These are phyloP conservation scores for Celoporthe dispersa DNA, from an alignment of 2,329 filamentous ascomycete genomes.

Conservation along the genomic window DNA sequence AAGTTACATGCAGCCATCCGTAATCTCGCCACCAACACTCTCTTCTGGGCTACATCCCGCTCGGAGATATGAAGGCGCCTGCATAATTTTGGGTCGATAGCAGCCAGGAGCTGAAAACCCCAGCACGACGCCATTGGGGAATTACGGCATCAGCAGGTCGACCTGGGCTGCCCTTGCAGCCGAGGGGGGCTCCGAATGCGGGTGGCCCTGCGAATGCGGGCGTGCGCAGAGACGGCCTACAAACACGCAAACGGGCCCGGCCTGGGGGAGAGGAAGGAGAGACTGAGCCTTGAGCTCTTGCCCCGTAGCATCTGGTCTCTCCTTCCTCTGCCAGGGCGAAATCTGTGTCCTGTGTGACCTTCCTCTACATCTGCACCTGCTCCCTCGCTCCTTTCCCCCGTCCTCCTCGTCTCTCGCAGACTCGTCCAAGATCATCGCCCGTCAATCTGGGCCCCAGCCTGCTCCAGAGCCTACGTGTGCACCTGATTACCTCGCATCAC, in stretches of 20 bases:
- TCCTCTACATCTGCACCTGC: not conserved
- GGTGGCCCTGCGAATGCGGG: not conserved
- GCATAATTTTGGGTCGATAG: conserved; percentile 9
- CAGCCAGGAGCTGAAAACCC: not conserved
- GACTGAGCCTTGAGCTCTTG: not conserved
- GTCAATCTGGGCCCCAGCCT: not conserved
- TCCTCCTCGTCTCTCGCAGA: not conserved
- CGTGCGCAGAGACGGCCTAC: not conserved
- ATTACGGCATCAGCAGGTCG: not conserved
- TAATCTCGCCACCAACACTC: not conserved
- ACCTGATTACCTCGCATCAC: not conserved
- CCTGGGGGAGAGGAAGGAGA: not conserved
- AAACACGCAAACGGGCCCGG: not conserved
- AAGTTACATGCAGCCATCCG: not conserved
- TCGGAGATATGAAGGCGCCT: conserved; percentile 8
- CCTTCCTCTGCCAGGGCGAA: not conserved
- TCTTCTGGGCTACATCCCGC: conserved; percentile 1
- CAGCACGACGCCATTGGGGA: not conserved
- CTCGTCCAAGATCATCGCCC: conserved; percentile 3
- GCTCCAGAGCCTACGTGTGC: not conserved
- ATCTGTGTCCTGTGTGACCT: not conserved
- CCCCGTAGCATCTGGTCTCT: not conserved
- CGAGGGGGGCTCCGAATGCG: not conserved
- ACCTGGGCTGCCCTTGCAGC: not conserved
- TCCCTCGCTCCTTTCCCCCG: too few relatives aligned